These are phyloP conservation scores for Musa troglodytarum DNA, from an alignment of 176 grass and related monocot genomes.

Conservation along the genomic window DNA sequence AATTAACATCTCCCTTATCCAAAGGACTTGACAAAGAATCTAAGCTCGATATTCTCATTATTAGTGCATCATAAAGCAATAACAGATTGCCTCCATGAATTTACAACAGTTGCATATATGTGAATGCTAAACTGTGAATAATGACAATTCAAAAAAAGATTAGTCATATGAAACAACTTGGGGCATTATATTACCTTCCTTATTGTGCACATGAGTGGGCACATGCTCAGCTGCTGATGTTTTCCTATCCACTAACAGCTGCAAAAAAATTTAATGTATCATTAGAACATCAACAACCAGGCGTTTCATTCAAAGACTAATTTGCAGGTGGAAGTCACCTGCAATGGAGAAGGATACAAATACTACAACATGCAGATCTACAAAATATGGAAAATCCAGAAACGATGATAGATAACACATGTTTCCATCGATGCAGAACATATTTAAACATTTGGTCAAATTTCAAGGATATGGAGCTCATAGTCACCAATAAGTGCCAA, in stretches of 20 bases:
- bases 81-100: neutral
- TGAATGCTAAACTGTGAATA: neutral
- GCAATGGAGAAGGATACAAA: neutral
- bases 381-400: no score
- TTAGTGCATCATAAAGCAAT: neutral
- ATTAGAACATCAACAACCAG: constrained; percentile 1
- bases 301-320: constrained; percentile 14
- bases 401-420: no score
- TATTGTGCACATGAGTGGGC: constrained; percentile 30
- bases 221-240: constrained; percentile 25
- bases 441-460: no score
- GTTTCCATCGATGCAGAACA: no score
- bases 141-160: neutral
- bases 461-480: no score
- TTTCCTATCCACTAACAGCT: constrained; percentile 77
- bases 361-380: neutral
- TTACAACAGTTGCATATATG: neutral
- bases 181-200: constrained; percentile 39
- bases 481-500: no score
- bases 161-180: neutral
- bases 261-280: constrained; percentile 8
- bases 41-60: neutral
- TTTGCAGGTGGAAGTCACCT: neutral
- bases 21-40: neutral
- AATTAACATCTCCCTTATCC: neutral